Conservation (phyloP, 2,329 filamentous ascomycete genomes). For the Elsinoe arachidis region DNA sequence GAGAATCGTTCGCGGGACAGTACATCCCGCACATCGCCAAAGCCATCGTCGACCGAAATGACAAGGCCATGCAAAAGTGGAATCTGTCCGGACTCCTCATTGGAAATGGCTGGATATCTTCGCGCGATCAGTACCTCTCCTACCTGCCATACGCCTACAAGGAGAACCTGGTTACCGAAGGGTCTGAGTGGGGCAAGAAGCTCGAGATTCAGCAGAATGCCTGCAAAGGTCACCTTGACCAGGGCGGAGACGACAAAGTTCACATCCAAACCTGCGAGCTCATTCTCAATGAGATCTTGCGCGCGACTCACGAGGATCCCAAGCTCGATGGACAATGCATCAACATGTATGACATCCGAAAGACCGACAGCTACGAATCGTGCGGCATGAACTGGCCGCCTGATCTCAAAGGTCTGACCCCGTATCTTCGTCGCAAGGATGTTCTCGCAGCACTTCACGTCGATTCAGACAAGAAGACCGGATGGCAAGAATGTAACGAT, state of each 20-base stretch:
- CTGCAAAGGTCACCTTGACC: constrained; percentile 56
- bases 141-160: constrained; percentile 78
- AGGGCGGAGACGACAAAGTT: constrained; percentile 52
- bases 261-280: constrained; percentile 64
- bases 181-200: constrained; percentile 52
- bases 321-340: constrained; percentile 50
- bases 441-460: constrained; percentile 76
- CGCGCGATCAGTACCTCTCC: constrained; percentile 77
- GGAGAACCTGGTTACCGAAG: constrained; percentile 61
- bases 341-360: constrained; percentile 96
- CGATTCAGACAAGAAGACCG: constrained; percentile 68
- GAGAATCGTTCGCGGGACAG: constrained; percentile 92
- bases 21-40: constrained; percentile 96
- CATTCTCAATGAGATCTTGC: constrained; percentile 65
- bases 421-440: constrained; percentile 75
- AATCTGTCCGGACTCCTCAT: constrained; percentile 79
- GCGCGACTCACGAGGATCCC: constrained; percentile 46
- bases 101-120: constrained; percentile 96
- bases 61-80: constrained; percentile 54
- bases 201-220: constrained; percentile 61
- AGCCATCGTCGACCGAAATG: constrained; percentile 78
- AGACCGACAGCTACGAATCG: constrained; percentile 68
- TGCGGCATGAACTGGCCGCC: constrained; percentile 99
- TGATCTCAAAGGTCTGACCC: constrained; percentile 66
- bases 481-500: constrained; percentile 86